Evolutionary conservation across 2,329 filamentous ascomycete species (phyloP).

Genomic region (Aspergillus unguis): DNA sequence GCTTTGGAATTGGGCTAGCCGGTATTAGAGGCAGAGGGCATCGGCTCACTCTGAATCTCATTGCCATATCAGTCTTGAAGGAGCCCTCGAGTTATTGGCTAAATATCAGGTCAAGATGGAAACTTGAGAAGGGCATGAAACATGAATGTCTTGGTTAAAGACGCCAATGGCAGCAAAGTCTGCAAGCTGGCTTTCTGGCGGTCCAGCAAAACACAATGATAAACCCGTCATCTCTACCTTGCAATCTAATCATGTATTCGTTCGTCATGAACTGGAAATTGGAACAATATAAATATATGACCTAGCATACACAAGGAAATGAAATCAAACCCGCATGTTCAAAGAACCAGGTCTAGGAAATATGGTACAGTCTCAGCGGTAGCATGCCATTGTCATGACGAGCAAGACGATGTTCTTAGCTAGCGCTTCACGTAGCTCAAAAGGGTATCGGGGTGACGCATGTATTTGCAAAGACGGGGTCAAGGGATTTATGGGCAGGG

Average conservation of each 20-base stretch:
- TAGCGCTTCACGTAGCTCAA: not conserved
- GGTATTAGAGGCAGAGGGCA: too few relatives aligned
- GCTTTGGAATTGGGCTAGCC: too few relatives aligned
- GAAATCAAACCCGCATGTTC: not conserved
- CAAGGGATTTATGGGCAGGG: not conserved
- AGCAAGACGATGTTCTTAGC: not conserved
- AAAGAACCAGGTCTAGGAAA: not conserved
- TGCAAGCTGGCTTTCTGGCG: too few relatives aligned
- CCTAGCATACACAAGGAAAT: not conserved
- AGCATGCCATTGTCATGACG: not conserved
- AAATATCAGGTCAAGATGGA: too few relatives aligned
- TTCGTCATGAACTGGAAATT: not conserved
- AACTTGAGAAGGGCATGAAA: too few relatives aligned
- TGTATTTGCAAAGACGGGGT: not conserved
- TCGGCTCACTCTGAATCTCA: too few relatives aligned
- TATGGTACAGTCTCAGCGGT: not conserved
- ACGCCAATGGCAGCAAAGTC: too few relatives aligned
- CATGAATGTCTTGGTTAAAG: too few relatives aligned
- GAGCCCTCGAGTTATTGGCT: too few relatives aligned
- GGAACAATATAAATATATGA: slow-evolving; percentile 1
- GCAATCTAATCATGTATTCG: not conserved
- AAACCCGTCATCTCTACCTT: not conserved
- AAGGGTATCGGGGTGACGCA: not conserved
- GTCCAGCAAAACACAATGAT: too few relatives aligned
- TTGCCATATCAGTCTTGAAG: too few relatives aligned